A percentile compares a stretch with the other conserved stretches of the same genome.
phyloP scores from a whole-genome alignment of 768 basidiomycete genomes.

The Panellus pusillus region DNA sequence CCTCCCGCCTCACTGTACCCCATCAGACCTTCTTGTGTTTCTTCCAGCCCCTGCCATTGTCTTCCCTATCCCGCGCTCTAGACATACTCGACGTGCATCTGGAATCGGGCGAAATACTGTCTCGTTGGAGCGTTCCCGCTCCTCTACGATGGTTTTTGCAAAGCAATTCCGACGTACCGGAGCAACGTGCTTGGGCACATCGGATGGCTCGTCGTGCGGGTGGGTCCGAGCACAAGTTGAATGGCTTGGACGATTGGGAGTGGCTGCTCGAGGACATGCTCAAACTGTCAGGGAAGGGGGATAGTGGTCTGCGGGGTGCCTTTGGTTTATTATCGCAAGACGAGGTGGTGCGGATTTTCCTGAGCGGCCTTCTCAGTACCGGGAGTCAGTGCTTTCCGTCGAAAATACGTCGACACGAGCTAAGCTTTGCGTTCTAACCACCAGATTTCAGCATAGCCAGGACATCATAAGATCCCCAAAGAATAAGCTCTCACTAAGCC shows the following conservation, averaged over 20 bases:
- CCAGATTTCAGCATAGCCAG: constrained; percentile 71
- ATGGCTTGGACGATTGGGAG: constrained; percentile 77
- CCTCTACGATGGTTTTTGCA: constrained; percentile 90
- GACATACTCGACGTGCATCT: constrained; percentile 94
- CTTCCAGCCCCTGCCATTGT: constrained; percentile 75
- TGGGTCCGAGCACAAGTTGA: constrained; percentile 50
- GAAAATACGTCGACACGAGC: constrained; percentile 10
- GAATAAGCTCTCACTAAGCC: constrained; percentile 49
- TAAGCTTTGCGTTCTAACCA: background rate
- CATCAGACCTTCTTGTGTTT: constrained; percentile 77
- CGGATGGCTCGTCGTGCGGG: constrained; percentile 77
- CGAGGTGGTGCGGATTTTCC: constrained; percentile 81
- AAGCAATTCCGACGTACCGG: constrained; percentile 58
- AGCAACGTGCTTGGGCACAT: constrained; percentile 85
- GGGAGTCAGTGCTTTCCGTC: constrained; percentile 66
- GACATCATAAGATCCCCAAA: constrained; percentile 50
- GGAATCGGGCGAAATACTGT: constrained; percentile 88
- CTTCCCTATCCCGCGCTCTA: constrained; percentile 76
- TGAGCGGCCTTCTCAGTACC: constrained; percentile 81
- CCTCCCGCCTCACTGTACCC: constrained; percentile 52
- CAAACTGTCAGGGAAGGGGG: constrained; percentile 67
- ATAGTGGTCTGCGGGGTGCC: constrained; percentile 66
- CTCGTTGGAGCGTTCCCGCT: constrained; percentile 82
- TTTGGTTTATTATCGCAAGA: constrained; percentile 72
- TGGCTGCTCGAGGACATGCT: constrained; percentile 89